phyloP scores from a whole-genome alignment of 2,329 filamentous ascomycete species.

The Aspergillus puulaauensis region DNA sequence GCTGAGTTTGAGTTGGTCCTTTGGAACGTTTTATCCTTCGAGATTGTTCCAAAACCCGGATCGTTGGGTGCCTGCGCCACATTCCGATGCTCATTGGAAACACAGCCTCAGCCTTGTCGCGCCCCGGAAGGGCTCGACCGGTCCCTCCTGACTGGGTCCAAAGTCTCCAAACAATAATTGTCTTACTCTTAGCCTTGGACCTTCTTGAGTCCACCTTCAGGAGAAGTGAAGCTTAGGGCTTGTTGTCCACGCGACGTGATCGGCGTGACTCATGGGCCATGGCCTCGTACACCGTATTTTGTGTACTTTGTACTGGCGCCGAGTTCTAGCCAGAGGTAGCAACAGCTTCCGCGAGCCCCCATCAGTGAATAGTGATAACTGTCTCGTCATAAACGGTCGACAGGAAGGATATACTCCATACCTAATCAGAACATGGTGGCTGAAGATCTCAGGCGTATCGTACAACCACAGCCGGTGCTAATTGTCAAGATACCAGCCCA shows the following conservation, averaged over 20 bases:
- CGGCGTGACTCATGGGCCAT: background rate
- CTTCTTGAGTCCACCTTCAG: background rate
- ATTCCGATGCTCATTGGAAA: background rate
- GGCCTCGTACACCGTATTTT: background rate
- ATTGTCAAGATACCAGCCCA: no score
- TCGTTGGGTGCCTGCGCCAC: background rate
- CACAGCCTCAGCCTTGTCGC: slow-evolving; percentile 7
- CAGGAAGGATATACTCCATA: no score
- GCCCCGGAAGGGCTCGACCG: background rate
- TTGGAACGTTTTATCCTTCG: background rate
- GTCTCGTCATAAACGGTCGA: no score
- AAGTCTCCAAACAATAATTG: background rate
- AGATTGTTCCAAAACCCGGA: background rate
- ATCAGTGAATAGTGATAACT: no score
- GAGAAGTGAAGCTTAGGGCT: background rate
- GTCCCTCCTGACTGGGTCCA: background rate
- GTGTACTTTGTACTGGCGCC: background rate
- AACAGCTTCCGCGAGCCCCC: no score
- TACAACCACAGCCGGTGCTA: no score
- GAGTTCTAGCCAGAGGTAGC: background rate
- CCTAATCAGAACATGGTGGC: no score
- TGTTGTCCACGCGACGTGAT: background rate
- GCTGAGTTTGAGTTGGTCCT: background rate
- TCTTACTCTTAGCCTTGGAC: background rate
- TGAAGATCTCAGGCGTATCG: no score